Evolutionary conservation across 2,329 filamentous ascomycete species (phyloP).

Genomic region (Nemania sp.): DNA sequence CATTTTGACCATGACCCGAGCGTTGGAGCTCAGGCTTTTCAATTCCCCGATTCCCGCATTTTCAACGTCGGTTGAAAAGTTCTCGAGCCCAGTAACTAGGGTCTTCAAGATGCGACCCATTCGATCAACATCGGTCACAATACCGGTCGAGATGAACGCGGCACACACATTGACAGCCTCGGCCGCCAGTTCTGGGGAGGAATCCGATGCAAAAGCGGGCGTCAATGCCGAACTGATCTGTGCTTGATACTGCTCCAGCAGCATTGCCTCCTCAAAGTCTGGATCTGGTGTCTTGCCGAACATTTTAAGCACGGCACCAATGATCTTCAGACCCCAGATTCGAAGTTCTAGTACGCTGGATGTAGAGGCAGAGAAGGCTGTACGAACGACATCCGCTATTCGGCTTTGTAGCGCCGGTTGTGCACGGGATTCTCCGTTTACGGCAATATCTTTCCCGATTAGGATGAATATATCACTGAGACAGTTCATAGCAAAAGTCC

Average conservation of each 20-base stretch:
- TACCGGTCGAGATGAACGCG: conserved; percentile 96
- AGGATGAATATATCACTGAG: conserved; percentile 81
- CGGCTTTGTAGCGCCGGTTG: conserved; percentile 79
- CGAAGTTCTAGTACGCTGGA: conserved; percentile 88
- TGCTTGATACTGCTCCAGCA: conserved; percentile 97
- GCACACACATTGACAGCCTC: conserved; percentile 97
- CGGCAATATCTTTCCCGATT: conserved; percentile 76
- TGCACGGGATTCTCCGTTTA: conserved; percentile 77
- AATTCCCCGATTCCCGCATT: conserved; percentile 90
- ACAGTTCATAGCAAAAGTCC: conserved; percentile 90
- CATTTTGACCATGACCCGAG: conserved; percentile 98
- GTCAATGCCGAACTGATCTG: conserved; percentile 97
- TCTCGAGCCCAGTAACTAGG: conserved; percentile 86
- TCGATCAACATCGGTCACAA: conserved; percentile 95
- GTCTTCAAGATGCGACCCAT: conserved; percentile 98
- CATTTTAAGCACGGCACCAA: conserved; percentile 91
- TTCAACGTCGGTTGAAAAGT: conserved; percentile 81
- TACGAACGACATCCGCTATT: conserved; percentile 90
- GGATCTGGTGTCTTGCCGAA: conserved; percentile 96
- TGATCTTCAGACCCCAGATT: conserved; percentile 89
- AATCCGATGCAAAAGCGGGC: conserved; percentile 93
- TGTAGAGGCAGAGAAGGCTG: conserved; percentile 96
- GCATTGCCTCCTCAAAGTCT: conserved; percentile 94
- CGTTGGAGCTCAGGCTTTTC: conserved; percentile 90
- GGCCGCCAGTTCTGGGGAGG: conserved; percentile 91